Percentiles rank a stretch among this genome's conserved stretches.
Evolutionary conservation across 176 grass and related monocot genomes (phyloP).

Genomic region (Typha latifolia): DNA sequence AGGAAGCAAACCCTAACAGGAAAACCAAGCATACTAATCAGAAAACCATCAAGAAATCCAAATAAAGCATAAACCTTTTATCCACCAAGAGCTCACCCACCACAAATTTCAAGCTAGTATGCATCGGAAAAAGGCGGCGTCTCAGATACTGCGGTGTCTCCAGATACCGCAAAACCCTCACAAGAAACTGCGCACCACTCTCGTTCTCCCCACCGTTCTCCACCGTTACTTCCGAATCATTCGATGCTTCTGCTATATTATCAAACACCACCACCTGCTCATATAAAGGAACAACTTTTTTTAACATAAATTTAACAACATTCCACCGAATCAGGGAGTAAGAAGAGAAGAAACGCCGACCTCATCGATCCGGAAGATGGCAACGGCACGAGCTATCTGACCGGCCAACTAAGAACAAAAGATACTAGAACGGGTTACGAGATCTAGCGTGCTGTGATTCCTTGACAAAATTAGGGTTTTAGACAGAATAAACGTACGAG

Average conservation of each 20-base stretch:
- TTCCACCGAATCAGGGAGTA: background rate
- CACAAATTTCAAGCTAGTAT: conserved; percentile 90
- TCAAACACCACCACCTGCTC: conserved; percentile 66
- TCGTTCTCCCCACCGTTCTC: conserved; percentile 28
- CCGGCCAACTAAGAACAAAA: conserved; percentile 50
- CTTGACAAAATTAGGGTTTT: background rate
- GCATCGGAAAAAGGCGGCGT: conserved; percentile 78
- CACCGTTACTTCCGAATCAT: conserved; percentile 12
- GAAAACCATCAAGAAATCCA: background rate
- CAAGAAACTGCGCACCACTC: conserved; percentile 63
- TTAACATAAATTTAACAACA: background rate
- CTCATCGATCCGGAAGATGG: conserved; percentile 91
- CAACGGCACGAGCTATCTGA: conserved; percentile 75
- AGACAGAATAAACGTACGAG: conserved; percentile 40
- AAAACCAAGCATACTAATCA: conserved; percentile 9
- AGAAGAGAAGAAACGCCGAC: conserved; percentile 19
- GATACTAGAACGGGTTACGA: background rate
- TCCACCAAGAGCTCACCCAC: conserved; percentile 26
- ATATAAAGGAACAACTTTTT: background rate
- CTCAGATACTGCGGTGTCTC: conserved; percentile 94
- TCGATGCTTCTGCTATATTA: conserved; percentile 26
- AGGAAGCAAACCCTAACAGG: conserved; percentile 72
- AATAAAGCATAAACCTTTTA: conserved; percentile 12
- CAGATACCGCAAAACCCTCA: conserved; percentile 63
- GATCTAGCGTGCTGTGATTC: background rate